phyloP scores from a whole-genome alignment of 768 basidiomycete genomes.

The Crucibulum laeve region DNA sequence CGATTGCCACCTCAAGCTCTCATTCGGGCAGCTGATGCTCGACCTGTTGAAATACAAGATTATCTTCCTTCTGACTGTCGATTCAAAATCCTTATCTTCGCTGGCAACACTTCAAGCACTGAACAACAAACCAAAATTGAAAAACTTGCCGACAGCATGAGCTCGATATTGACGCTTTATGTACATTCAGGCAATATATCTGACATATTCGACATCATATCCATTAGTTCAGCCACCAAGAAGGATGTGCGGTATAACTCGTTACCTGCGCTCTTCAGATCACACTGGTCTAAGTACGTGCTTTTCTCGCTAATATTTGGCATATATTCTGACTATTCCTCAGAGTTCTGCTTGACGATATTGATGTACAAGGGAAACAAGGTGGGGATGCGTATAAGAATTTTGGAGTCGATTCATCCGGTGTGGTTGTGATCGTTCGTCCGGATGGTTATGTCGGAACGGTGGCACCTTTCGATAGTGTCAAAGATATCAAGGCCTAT shows the following conservation, averaged over 20 bases:
- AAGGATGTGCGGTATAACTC: slow-evolving; percentile 36
- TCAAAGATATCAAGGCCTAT: slow-evolving; percentile 37
- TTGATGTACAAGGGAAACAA: slow-evolving; percentile 31
- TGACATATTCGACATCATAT: slow-evolving; percentile 38
- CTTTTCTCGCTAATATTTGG: neutral
- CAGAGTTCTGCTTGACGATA: slow-evolving; percentile 61
- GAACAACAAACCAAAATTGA: slow-evolving; percentile 23
- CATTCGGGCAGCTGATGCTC: slow-evolving; percentile 44
- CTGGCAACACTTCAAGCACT: slow-evolving; percentile 34
- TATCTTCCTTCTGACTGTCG: slow-evolving; percentile 44
- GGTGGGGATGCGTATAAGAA: slow-evolving; percentile 54
- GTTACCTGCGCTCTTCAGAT: slow-evolving; percentile 39
- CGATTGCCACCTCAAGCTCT: slow-evolving; percentile 48
- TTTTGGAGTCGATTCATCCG: slow-evolving; percentile 45
- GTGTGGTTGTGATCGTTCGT: slow-evolving; percentile 51
- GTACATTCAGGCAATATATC: slow-evolving; percentile 22
- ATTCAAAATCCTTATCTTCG: slow-evolving; percentile 54
- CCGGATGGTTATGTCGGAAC: slow-evolving; percentile 66
- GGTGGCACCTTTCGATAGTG: slow-evolving; percentile 45
- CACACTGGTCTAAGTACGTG: slow-evolving; percentile 60
- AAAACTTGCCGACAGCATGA: slow-evolving; percentile 27
- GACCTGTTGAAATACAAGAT: slow-evolving; percentile 51
- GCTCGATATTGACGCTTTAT: slow-evolving; percentile 23
- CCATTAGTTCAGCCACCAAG: slow-evolving; percentile 34
- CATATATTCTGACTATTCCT: neutral